phyloP scores from a whole-genome alignment of 257 asterid genomes.

The Solanum bulbocastanum region DNA sequence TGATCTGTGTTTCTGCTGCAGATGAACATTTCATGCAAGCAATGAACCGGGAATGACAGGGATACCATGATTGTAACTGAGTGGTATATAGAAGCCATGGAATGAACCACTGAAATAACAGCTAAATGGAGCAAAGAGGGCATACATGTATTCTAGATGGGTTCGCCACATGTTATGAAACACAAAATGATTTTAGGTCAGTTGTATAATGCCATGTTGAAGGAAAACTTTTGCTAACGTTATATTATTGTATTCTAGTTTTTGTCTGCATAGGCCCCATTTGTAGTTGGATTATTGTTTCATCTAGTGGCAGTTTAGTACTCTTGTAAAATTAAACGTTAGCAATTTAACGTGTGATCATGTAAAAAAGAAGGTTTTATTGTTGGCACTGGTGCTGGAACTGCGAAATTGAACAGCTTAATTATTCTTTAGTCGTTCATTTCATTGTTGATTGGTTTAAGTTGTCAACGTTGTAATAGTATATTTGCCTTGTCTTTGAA shows the following conservation, averaged over 20 bases:
- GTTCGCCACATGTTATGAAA: slow-evolving; percentile 11
- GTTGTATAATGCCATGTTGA: slow-evolving; percentile 41
- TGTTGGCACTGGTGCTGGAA: not conserved
- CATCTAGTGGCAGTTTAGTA: slow-evolving; percentile 11
- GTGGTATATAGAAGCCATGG: not conserved
- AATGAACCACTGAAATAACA: not conserved
- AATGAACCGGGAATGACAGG: slow-evolving; percentile 43
- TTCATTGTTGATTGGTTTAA: not conserved
- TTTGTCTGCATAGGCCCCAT: slow-evolving; percentile 11
- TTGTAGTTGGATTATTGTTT: slow-evolving; percentile 20
- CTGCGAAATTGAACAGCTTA: not conserved
- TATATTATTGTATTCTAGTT: slow-evolving; percentile 32
- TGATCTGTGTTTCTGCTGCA: not conserved
- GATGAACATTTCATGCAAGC: slow-evolving; percentile 24
- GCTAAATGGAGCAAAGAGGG: not conserved
- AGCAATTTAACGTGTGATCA: slow-evolving; percentile 14
- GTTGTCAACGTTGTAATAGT: not conserved
- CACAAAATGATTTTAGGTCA: slow-evolving; percentile 27
- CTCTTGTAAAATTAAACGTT: slow-evolving; percentile 22
- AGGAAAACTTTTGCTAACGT: slow-evolving; percentile 10
- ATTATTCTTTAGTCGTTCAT: not conserved
- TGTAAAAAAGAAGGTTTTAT: slow-evolving; percentile 21
- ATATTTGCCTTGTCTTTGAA: not conserved
- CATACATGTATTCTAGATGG: not conserved
- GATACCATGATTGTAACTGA: slow-evolving; percentile 1